A percentile compares a stretch with the other conserved stretches of the same genome.
These are phyloP conservation scores for Pleurotus tuber-regium DNA, from an alignment of 768 basidiomycete species.

Conservation along the genomic window DNA sequence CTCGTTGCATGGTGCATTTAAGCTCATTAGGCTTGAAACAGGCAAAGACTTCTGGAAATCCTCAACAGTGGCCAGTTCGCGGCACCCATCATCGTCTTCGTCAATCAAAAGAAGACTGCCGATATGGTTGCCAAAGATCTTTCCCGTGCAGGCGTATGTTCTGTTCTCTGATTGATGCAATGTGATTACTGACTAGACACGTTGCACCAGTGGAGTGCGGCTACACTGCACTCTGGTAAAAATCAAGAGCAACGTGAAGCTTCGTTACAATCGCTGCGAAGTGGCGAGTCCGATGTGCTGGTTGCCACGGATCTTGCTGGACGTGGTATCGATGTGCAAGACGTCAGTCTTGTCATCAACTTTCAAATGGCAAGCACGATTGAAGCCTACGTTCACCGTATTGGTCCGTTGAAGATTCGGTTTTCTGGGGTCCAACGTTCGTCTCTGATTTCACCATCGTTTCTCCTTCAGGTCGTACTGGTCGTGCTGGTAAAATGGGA, in stretches of 20 bases:
- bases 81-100: conserved; percentile 96
- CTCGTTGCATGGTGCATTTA: not conserved
- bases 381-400: conserved; percentile 97
- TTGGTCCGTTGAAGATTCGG: conserved; percentile 58
- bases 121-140: conserved; percentile 97
- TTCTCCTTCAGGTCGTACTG: conserved; percentile 78
- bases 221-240: conserved; percentile 96
- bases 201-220: conserved; percentile 70
- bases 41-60: conserved; percentile 85
- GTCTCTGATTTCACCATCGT: conserved; percentile 10
- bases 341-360: conserved; percentile 94
- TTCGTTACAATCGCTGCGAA: conserved; percentile 80
- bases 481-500: conserved; percentile 95
- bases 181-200: conserved; percentile 11
- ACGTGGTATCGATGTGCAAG: conserved; percentile 97
- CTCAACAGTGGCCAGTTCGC: conserved; percentile 81
- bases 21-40: conserved; percentile 27
- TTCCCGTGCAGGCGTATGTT: conserved; percentile 78
- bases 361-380: conserved; percentile 97
- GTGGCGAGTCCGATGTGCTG: conserved; percentile 82
- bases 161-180: conserved; percentile 1
- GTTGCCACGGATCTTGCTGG: conserved; percentile 98
- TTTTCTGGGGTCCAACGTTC: conserved; percentile 8
- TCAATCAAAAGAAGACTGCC: conserved; percentile 99
- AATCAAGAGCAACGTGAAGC: conserved; percentile 97